Conservation (phyloP, 2,329 filamentous ascomycete species). For the Metarhizium anisopliae region DNA sequence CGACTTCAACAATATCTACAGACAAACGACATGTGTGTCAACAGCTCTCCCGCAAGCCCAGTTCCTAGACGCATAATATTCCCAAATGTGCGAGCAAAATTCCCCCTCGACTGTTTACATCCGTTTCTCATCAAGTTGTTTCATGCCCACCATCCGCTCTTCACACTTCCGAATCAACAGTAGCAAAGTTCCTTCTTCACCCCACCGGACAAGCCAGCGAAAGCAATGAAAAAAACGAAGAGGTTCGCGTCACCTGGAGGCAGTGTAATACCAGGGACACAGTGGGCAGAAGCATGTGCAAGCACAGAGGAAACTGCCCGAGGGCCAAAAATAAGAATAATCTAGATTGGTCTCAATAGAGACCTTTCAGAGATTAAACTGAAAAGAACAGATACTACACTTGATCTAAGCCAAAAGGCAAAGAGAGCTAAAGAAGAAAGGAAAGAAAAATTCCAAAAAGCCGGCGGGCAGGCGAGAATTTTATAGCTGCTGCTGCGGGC, state of each 20-base stretch:
- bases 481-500: constrained; percentile 14
- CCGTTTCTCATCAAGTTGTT: no score
- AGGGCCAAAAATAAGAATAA: constrained; percentile 60
- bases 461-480: constrained; percentile 7
- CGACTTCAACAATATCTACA: no score
- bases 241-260: constrained; percentile 33
- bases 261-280: constrained; percentile 39
- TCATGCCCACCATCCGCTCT: no score
- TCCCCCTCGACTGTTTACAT: no score
- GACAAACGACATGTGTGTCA: no score
- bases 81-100: no score
- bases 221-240: constrained; percentile 28
- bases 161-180: no score
- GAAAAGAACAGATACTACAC: constrained; percentile 96
- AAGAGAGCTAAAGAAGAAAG: constrained; percentile 33
- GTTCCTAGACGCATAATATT: no score
- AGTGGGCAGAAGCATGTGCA: constrained; percentile 29
- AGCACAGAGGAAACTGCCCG: constrained; percentile 30
- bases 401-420: constrained; percentile 73
- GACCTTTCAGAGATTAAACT: constrained; percentile 92
- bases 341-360: constrained; percentile 63
- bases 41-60: no score
- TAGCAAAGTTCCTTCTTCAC: constrained; percentile 26
- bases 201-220: constrained; percentile 24
- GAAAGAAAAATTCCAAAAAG: constrained; percentile 15